phyloP scores from a whole-genome alignment of 1,284 basidiomycete genomes.

The Malassezia sp. region DNA sequence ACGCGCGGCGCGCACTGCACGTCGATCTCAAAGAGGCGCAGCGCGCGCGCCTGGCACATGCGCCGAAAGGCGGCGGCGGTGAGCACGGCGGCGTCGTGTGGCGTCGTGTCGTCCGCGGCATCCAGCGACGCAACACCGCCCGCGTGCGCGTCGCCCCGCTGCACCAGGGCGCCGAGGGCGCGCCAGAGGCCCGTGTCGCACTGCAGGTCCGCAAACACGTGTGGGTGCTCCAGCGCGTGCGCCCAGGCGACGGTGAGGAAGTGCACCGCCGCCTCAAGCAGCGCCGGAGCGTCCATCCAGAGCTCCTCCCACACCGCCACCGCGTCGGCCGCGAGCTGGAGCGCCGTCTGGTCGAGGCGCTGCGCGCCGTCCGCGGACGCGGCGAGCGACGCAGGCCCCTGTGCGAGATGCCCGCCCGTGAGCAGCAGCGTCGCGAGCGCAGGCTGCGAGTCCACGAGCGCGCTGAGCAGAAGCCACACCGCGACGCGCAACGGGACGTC shows the following conservation, averaged over 20 bases:
- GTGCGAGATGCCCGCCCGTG: slow-evolving; percentile 56
- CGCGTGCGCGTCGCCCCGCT: slow-evolving; percentile 56
- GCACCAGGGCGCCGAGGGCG: slow-evolving; percentile 55
- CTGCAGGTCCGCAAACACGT: slow-evolving; percentile 54
- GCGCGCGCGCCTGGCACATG: slow-evolving; percentile 62
- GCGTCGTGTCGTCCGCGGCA: slow-evolving; percentile 17
- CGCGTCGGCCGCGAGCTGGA: slow-evolving; percentile 55
- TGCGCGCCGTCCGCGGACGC: too few species aligned
- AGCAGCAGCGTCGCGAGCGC: slow-evolving; percentile 73
- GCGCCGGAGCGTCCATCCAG: slow-evolving; percentile 63
- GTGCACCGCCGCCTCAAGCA: slow-evolving; percentile 63
- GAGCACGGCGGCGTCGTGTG: slow-evolving; percentile 9
- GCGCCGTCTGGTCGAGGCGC: slow-evolving; percentile 36
- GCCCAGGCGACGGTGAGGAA: slow-evolving; percentile 75
- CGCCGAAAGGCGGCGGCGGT: slow-evolving; percentile 55
- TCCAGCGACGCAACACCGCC: too few species aligned
- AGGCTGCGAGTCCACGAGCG: slow-evolving; percentile 73
- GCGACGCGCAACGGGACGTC: slow-evolving; percentile 59
- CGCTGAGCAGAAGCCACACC: slow-evolving; percentile 70
- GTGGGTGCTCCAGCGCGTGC: slow-evolving; percentile 64
- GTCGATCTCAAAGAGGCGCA: slow-evolving; percentile 53
- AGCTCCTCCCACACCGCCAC: slow-evolving; percentile 60
- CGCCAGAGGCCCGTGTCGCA: slow-evolving; percentile 58
- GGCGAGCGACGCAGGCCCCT: slow-evolving; percentile 12
- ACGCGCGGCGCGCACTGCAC: slow-evolving; percentile 17